phyloP scores from a whole-genome alignment of 1,284 basidiomycete genomes.

The Pseudozyma tsukubaensis region DNA sequence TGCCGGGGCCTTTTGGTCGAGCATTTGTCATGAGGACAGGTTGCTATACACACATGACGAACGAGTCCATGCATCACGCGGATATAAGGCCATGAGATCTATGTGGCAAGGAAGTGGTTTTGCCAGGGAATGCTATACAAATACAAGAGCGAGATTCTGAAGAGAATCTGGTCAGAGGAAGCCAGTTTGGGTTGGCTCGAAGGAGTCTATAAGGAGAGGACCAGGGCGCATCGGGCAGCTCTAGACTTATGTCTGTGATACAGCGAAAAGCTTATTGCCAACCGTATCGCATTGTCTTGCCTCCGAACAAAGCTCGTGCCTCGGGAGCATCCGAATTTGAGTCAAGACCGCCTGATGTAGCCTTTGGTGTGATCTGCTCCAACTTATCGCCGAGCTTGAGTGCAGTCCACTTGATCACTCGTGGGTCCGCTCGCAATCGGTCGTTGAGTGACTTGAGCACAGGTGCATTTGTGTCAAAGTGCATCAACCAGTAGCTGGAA shows the following conservation, averaged over 20 bases:
- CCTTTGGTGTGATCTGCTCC: slow-evolving; percentile 62
- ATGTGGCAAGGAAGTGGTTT: too few species aligned
- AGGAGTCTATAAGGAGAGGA: too few species aligned
- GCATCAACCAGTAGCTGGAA: slow-evolving; percentile 85
- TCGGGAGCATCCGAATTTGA: slow-evolving; percentile 40
- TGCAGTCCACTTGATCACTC: slow-evolving; percentile 83
- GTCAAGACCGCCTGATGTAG: slow-evolving; percentile 50
- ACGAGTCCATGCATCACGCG: too few species aligned
- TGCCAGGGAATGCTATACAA: slow-evolving; percentile 12
- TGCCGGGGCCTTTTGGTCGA: too few species aligned
- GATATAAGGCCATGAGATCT: too few species aligned
- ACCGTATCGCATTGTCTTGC: slow-evolving; percentile 53
- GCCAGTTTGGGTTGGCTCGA: too few species aligned
- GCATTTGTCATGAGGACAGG: too few species aligned
- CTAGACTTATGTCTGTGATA: too few species aligned
- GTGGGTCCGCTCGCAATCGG: slow-evolving; percentile 80
- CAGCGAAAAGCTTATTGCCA: slow-evolving; percentile 22
- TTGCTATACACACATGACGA: too few species aligned
- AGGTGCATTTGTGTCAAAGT: slow-evolving; percentile 85
- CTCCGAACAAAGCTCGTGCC: slow-evolving; percentile 45
- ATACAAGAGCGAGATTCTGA: slow-evolving; percentile 13
- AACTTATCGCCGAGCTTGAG: slow-evolving; percentile 81
- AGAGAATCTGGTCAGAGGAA: not conserved
- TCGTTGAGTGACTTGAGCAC: slow-evolving; percentile 76
- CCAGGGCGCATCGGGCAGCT: too few species aligned